These are phyloP conservation scores for Climacium dendroides DNA, from an alignment of 225 moss, liverwort and hornwort genomes.

Conservation along the genomic window DNA sequence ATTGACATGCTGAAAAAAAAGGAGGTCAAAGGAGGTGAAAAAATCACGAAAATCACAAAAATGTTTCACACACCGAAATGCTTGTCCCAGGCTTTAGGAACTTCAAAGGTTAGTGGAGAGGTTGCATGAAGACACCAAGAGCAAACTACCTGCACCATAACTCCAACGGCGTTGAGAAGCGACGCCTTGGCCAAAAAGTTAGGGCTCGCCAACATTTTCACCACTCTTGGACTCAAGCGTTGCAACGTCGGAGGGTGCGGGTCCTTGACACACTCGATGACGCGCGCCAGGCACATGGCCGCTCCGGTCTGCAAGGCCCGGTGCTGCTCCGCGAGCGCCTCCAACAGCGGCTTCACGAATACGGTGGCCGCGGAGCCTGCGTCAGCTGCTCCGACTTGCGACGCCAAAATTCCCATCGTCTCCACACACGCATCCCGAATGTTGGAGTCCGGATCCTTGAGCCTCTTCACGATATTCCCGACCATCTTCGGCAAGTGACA, in stretches of 20 bases:
- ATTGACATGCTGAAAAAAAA: neutral
- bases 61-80: neutral
- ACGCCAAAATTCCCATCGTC: slow-evolving; percentile 63
- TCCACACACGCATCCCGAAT: slow-evolving; percentile 96
- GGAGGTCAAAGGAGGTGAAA: neutral
- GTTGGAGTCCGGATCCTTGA: slow-evolving; percentile 95
- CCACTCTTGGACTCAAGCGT: slow-evolving; percentile 72
- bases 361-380: slow-evolving; percentile 41
- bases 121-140: neutral
- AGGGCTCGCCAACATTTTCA: slow-evolving; percentile 69
- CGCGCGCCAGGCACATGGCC: slow-evolving; percentile 67
- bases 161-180: slow-evolving; percentile 68
- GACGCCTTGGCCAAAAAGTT: slow-evolving; percentile 91
- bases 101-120: neutral
- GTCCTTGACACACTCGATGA: slow-evolving; percentile 72
- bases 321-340: slow-evolving; percentile 90
- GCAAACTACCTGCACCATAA: slow-evolving; percentile 65
- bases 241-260: slow-evolving; percentile 56
- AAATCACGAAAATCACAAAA: neutral
- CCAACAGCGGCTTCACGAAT: slow-evolving; percentile 87
- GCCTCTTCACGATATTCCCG: slow-evolving; percentile 64
- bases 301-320: slow-evolving; percentile 77
- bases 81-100: neutral
- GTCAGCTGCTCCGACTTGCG: slow-evolving; percentile 58
- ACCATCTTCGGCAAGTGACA: slow-evolving; percentile 87